Percentiles rank a stretch among this genome's conserved stretches.
These are phyloP conservation scores for Talaromyces pinophilus DNA, from an alignment of 2,329 filamentous ascomycete species.

Conservation along the genomic window DNA sequence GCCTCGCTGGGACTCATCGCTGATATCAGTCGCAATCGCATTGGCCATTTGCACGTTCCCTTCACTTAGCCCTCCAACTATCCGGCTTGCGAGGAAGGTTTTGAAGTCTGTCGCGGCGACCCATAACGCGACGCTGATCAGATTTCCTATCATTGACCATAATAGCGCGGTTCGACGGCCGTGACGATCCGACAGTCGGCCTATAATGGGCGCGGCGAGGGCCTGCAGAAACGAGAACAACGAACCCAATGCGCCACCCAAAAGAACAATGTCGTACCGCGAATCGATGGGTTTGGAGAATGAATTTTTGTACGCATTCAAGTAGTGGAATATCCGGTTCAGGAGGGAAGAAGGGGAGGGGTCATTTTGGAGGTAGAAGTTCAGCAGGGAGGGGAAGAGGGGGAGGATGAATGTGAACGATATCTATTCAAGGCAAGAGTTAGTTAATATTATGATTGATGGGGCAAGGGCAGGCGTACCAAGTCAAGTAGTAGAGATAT, in stretches of 20 bases:
- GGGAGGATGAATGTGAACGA: slow-evolving; percentile 99
- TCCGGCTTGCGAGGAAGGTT: slow-evolving; percentile 88
- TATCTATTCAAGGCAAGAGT: slow-evolving; percentile 59
- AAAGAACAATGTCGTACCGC: slow-evolving; percentile 92
- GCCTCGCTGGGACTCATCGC: slow-evolving; percentile 77
- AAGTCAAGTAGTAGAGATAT: slow-evolving; percentile 86
- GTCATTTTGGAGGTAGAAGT: slow-evolving; percentile 91
- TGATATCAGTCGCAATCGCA: slow-evolving; percentile 95
- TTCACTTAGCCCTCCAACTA: slow-evolving; percentile 91
- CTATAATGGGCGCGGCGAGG: slow-evolving; percentile 87
- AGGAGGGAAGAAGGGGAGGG: slow-evolving; percentile 66
- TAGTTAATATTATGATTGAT: not conserved
- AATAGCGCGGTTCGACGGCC: slow-evolving; percentile 85
- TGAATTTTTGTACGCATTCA: slow-evolving; percentile 92
- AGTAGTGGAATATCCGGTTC: slow-evolving; percentile 73
- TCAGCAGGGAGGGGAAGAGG: slow-evolving; percentile 89
- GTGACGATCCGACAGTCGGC: slow-evolving; percentile 81
- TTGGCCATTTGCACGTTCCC: slow-evolving; percentile 96
- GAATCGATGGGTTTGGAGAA: slow-evolving; percentile 93
- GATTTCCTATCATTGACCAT: slow-evolving; percentile 90
- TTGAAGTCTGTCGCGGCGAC: slow-evolving; percentile 90
- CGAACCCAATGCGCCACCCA: slow-evolving; percentile 90
- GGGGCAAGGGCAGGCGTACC: slow-evolving; percentile 55
- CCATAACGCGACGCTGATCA: slow-evolving; percentile 91
- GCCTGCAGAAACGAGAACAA: slow-evolving; percentile 93